Evolutionary conservation across 2,329 filamentous ascomycete genomes (phyloP).

Genomic region (Microascus cirrosus): DNA sequence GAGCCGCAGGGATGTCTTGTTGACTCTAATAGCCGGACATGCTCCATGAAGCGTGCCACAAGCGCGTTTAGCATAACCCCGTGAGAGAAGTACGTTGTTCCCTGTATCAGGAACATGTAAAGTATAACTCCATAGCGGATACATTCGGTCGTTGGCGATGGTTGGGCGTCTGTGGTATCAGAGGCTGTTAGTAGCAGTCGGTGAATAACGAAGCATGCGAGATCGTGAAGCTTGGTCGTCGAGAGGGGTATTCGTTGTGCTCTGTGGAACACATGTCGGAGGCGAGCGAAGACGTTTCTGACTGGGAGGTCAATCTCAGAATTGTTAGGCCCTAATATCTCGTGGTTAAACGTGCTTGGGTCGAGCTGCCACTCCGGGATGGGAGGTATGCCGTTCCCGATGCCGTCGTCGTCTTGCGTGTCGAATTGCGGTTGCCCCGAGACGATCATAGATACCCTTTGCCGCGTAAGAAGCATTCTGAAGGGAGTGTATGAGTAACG

Average conservation of each 20-base stretch:
- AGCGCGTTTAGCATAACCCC: constrained; percentile 23
- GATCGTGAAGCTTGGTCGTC: constrained; percentile 36
- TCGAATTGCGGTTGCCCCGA: constrained; percentile 39
- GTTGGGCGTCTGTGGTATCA: neutral
- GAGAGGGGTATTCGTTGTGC: constrained; percentile 16
- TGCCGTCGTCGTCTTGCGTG: constrained; percentile 35
- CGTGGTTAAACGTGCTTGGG: constrained; percentile 4
- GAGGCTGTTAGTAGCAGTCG: constrained; percentile 23
- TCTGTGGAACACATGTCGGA: constrained; percentile 29
- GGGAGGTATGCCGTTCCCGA: constrained; percentile 35
- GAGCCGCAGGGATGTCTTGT: constrained; percentile 9
- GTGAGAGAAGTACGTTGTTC: constrained; percentile 45
- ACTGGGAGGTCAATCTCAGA: constrained; percentile 22
- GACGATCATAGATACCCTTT: constrained; percentile 47
- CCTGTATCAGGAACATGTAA: constrained; percentile 42
- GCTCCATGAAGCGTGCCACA: constrained; percentile 16
- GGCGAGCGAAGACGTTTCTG: constrained; percentile 25
- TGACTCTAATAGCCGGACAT: constrained; percentile 14
- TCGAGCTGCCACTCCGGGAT: constrained; percentile 35
- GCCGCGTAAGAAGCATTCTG: neutral
- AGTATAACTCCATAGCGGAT: constrained; percentile 34
- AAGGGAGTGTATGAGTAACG: constrained; percentile 9
- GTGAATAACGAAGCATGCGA: constrained; percentile 43
- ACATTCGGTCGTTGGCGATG: constrained; percentile 22
- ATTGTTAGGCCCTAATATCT: constrained; percentile 7